A percentile compares a stretch with the other conserved stretches of the same genome.
These are phyloP conservation scores for Allomyces javanicus DNA, from an alignment of 192 early-diverging fungal species.

Conservation along the genomic window DNA sequence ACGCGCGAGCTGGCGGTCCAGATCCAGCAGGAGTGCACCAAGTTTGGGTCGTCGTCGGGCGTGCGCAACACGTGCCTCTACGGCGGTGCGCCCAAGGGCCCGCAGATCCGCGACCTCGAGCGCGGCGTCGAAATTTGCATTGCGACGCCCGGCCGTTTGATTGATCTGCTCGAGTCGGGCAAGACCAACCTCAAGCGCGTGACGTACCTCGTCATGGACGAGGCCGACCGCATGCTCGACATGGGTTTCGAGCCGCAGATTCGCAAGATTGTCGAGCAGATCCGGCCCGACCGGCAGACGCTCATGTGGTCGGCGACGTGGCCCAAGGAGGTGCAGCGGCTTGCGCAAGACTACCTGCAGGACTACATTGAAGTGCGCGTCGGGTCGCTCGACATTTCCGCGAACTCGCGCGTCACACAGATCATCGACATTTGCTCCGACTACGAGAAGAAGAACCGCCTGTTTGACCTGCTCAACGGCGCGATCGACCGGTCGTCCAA, in stretches of 20 bases:
- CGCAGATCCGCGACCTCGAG: constrained; percentile 39
- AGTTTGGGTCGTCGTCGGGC: constrained; percentile 41
- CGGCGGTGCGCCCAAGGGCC: constrained; percentile 69
- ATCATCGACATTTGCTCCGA: constrained; percentile 78
- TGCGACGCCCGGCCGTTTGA: constrained; percentile 86
- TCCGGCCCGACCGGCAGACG: constrained; percentile 58
- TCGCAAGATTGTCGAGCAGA: constrained; percentile 59
- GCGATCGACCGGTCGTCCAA: constrained; percentile 12
- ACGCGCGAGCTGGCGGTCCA: constrained; percentile 39
- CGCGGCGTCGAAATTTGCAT: constrained; percentile 58
- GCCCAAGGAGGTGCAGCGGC: constrained; percentile 72
- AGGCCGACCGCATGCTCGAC: constrained; percentile 96
- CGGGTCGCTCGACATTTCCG: constrained; percentile 69
- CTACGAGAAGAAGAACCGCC: constrained; percentile 45
- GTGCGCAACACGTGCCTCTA: constrained; percentile 62
- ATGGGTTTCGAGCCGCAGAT: constrained; percentile 83
- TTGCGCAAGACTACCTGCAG: constrained; percentile 61
- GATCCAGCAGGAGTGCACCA: constrained; percentile 35
- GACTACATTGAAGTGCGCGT: constrained; percentile 66
- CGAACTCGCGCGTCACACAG: constrained; percentile 68
- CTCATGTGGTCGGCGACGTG: constrained; percentile 95
- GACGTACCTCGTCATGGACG: constrained; percentile 79
- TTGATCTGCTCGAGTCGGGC: constrained; percentile 77
- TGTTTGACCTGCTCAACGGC: constrained; percentile 54
- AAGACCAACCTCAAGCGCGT: constrained; percentile 57